A percentile compares a stretch with the other conserved stretches of the same genome.
Evolutionary conservation across 208 protist genomes (phyloP).

Genomic region (Porcisia deanei): DNA sequence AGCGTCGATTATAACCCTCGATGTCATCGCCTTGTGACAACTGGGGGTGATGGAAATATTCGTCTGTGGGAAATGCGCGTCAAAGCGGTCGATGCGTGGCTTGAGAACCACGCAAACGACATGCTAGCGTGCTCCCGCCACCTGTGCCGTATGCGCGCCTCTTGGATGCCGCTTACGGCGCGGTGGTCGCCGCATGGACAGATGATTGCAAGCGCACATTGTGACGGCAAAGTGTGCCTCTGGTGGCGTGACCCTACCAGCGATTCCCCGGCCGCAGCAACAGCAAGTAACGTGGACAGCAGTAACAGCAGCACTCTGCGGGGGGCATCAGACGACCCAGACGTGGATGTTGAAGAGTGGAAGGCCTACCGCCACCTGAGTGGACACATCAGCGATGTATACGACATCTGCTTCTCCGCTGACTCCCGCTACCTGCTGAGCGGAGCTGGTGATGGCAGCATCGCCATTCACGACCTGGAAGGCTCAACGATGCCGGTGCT

Average conservation of each 20-base stretch:
- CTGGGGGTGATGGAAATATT: constrained; percentile 78
- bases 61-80: constrained; percentile 66
- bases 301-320: not conserved
- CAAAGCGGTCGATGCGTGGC: constrained; percentile 54
- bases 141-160: constrained; percentile 54
- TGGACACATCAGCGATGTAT: constrained; percentile 86
- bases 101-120: constrained; percentile 48
- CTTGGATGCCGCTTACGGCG: constrained; percentile 83
- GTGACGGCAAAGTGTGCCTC: constrained; percentile 81
- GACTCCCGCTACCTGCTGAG: constrained; percentile 82
- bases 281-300: not conserved
- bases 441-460: constrained; percentile 72
- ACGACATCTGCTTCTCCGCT: constrained; percentile 85
- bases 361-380: constrained; percentile 86
- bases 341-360: constrained; percentile 62
- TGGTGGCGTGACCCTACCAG: constrained; percentile 70
- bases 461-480: constrained; percentile 82
- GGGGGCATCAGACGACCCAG: not conserved
- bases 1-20: constrained; percentile 70
- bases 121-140: constrained; percentile 77
- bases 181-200: constrained; percentile 83
- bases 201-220: constrained; percentile 83
- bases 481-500: constrained; percentile 67
- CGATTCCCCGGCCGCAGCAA: constrained; percentile 7
- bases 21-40: constrained; percentile 70